Evolutionary conservation across 176 grass and related monocot species (phyloP).

Genomic region (Urochloa ruziziensis): DNA sequence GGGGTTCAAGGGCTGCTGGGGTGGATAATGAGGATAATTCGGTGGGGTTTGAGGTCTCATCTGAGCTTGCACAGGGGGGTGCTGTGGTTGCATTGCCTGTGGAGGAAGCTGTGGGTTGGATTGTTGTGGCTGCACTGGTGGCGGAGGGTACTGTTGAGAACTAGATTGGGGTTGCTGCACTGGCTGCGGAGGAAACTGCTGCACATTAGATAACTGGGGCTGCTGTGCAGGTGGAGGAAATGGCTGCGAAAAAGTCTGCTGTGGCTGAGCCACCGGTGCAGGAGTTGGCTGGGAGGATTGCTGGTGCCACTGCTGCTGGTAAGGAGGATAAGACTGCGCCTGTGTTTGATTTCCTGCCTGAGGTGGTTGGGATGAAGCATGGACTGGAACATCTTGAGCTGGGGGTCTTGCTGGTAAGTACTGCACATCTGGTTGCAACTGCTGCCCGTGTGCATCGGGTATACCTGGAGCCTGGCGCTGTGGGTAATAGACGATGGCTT

Average conservation of each 20-base stretch:
- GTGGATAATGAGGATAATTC: slow-evolving; percentile 63
- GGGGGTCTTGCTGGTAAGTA: slow-evolving; percentile 48
- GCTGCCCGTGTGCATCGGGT: slow-evolving; percentile 45
- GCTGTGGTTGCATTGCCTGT: slow-evolving; percentile 46
- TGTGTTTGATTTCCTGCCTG: slow-evolving; percentile 43
- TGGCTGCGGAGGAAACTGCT: slow-evolving; percentile 33
- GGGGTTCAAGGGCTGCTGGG: slow-evolving; percentile 61
- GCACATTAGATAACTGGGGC: slow-evolving; percentile 28
- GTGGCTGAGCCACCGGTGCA: slow-evolving; percentile 35
- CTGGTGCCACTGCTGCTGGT: slow-evolving; percentile 51
- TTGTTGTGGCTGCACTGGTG: slow-evolving; percentile 35
- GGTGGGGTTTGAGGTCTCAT: slow-evolving; percentile 67
- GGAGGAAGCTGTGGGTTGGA: slow-evolving; percentile 45
- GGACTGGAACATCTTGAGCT: slow-evolving; percentile 50
- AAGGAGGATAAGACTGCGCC: slow-evolving; percentile 39
- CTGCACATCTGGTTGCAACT: slow-evolving; percentile 50
- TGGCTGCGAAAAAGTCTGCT: slow-evolving; percentile 48
- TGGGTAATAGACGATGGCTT: slow-evolving; percentile 62
- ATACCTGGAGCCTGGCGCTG: slow-evolving; percentile 45
- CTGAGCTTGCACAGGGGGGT: slow-evolving; percentile 44
- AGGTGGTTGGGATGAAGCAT: slow-evolving; percentile 49
- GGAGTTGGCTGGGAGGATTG: slow-evolving; percentile 44
- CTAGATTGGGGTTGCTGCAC: slow-evolving; percentile 26
- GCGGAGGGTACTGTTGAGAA: slow-evolving; percentile 38
- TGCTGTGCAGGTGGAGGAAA: slow-evolving; percentile 44